Base-by-base conservation (phyloP, 768 basidiomycete species). In the Phanerochaete carnosa region DNA sequence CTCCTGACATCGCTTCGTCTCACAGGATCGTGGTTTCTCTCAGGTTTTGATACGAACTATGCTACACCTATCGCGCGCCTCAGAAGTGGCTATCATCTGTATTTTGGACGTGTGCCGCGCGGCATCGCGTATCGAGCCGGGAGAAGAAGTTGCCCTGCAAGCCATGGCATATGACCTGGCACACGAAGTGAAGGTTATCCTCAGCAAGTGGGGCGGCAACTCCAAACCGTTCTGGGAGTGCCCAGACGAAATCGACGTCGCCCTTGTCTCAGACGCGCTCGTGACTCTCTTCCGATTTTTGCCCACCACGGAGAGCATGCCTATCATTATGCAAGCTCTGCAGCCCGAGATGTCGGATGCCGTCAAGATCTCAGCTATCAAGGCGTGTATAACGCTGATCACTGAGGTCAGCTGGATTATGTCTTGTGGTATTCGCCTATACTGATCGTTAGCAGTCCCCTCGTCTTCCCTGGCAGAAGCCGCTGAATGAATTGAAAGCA, bases 341-440 rank as follows among this genome's bases (percentile, higher is more conserved):
- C 85, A 89, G 58, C 84, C 92, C 9, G 89, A 92, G 65, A 83
- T 89, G 30, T 88, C 90, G 0, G 90, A 93, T 26, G 88, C 88
- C 1, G 84, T 92, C 65, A 94, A 94, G 76, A 83, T 88, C 12
- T 84, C 84, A 60, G 93, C 82, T 1, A 78, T 94, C 57, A 85
- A 88, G 62, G 90, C 93, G 2, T 86, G 82, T 65, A 72, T 90
- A 43, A 89, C 85, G 0, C 69, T 94, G 32, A 76, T 81, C 7
- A 79, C 84, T 55, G 92, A 95, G 77, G 89, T 86, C 67, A 59
- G 74, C 65, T n/a, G 33, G 15, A 19, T 59, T 30, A 15, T 22
- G 39, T 30, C 7, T 30, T 11, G 16, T 26, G 8, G 46, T 39
- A n/a, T 50, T 63, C 19, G 45, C 22, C 61, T 30, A 43, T 35